Conservation (phyloP, 2,329 filamentous ascomycete genomes). For the Fusarium secorum region DNA sequence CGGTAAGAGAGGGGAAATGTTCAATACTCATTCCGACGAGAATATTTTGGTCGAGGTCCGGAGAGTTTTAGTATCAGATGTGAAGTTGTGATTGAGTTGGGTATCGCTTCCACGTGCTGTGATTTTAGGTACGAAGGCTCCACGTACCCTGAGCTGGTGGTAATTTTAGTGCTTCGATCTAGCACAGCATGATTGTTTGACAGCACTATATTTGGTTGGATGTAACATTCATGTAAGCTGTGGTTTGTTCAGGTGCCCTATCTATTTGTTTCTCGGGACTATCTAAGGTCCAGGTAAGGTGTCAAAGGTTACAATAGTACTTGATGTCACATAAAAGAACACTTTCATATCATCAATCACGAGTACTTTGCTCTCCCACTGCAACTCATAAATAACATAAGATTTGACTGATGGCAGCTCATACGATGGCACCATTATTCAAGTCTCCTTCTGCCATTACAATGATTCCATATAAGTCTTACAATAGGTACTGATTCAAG, state of each 20-base stretch:
- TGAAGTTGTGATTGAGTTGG: constrained; percentile 14
- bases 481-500: background rate
- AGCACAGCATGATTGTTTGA: background rate
- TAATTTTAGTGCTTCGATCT: background rate
- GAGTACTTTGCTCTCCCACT: background rate
- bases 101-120: constrained; percentile 10
- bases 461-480: no score
- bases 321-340: background rate
- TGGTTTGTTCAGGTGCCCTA: background rate
- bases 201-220: background rate
- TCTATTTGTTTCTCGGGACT: background rate
- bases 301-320: background rate
- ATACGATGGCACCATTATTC: background rate
- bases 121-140: constrained; percentile 10
- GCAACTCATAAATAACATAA: background rate
- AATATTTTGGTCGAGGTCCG: background rate
- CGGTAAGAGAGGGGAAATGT: constrained; percentile 67
- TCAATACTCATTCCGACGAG: constrained; percentile 52
- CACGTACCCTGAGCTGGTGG: constrained; percentile 1
- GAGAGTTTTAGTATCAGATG: background rate
- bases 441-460: background rate
- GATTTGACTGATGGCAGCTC: background rate
- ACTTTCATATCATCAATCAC: background rate
- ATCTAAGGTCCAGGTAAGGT: background rate
- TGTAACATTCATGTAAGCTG: background rate